Percentiles rank a stretch among this genome's conserved stretches.
phyloP scores from a whole-genome alignment of 2,329 filamentous ascomycete genomes.

The Penicillium sclerotiorum region DNA sequence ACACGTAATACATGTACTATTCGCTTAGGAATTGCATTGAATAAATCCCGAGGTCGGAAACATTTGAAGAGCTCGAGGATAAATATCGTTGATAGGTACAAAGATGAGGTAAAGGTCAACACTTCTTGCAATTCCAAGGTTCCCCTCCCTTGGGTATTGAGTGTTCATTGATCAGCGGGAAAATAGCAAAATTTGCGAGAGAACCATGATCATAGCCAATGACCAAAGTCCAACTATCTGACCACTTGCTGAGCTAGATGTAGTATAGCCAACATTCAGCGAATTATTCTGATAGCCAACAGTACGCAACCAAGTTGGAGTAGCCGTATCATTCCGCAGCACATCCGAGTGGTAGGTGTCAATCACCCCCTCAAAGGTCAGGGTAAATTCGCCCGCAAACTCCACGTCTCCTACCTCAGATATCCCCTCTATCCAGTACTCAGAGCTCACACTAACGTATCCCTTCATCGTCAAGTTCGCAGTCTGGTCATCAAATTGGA shows the following conservation, averaged over 20 bases:
- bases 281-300: slow-evolving; percentile 1
- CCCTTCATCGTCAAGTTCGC: not conserved
- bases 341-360: not conserved
- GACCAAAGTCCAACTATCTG: too few species aligned
- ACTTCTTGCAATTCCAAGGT: not conserved
- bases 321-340: not conserved
- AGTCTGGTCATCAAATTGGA: not conserved
- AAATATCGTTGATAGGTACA: too few species aligned
- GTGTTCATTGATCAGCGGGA: too few species aligned
- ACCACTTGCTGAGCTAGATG: too few species aligned
- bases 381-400: not conserved
- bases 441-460: not conserved
- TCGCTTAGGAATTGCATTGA: too few species aligned
- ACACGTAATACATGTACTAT: too few species aligned
- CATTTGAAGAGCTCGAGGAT: too few species aligned
- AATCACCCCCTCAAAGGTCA: not conserved
- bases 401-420: not conserved
- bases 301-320: not conserved
- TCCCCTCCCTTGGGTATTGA: too few species aligned
- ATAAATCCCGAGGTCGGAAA: too few species aligned
- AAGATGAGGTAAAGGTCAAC: too few species aligned
- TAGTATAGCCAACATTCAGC: not conserved
- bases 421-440: not conserved
- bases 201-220: too few species aligned
- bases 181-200: too few species aligned